A percentile compares a stretch with the other conserved stretches of the same genome.
Evolutionary conservation across 2,329 filamentous ascomycete genomes (phyloP).

Genomic region (Sarocladiaceae sp.): DNA sequence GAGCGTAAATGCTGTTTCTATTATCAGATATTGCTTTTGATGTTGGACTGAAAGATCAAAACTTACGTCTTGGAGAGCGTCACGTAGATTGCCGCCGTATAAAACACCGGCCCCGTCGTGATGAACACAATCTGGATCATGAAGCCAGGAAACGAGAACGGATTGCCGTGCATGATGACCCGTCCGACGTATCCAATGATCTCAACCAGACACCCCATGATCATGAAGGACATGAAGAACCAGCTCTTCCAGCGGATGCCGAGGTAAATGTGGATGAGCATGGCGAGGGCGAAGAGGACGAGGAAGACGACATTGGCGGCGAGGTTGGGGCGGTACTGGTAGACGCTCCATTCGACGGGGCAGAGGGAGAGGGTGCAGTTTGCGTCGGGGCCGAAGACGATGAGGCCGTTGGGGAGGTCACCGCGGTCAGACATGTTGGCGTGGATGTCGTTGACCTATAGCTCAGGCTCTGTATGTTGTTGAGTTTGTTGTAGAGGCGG

Average conservation of each 20-base stretch:
- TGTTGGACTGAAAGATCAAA: neutral
- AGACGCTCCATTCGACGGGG: slow-evolving; percentile 37
- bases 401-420: neutral
- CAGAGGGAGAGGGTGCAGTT: slow-evolving; percentile 46
- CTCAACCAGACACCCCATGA: slow-evolving; percentile 48
- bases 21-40: neutral
- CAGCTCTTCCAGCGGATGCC: slow-evolving; percentile 36
- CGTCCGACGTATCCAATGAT: slow-evolving; percentile 58
- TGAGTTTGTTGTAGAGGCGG: no score
- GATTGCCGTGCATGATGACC: slow-evolving; percentile 48
- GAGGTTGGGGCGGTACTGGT: slow-evolving; percentile 39
- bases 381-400: slow-evolving; percentile 37
- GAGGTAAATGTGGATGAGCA: slow-evolving; percentile 33
- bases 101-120: slow-evolving; percentile 34
- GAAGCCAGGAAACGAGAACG: slow-evolving; percentile 52
- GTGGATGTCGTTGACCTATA: neutral
- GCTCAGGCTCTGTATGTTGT: no score
- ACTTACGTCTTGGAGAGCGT: slow-evolving; percentile 40
- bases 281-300: slow-evolving; percentile 37
- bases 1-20: slow-evolving; percentile 28
- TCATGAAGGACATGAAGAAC: slow-evolving; percentile 42
- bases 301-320: slow-evolving; percentile 36
- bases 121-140: slow-evolving; percentile 51
- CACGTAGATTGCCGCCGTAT: slow-evolving; percentile 59
- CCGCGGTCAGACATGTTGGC: neutral